phyloP scores from a whole-genome alignment of 192 early-diverging fungal genomes.

The Coemansia sp. region DNA sequence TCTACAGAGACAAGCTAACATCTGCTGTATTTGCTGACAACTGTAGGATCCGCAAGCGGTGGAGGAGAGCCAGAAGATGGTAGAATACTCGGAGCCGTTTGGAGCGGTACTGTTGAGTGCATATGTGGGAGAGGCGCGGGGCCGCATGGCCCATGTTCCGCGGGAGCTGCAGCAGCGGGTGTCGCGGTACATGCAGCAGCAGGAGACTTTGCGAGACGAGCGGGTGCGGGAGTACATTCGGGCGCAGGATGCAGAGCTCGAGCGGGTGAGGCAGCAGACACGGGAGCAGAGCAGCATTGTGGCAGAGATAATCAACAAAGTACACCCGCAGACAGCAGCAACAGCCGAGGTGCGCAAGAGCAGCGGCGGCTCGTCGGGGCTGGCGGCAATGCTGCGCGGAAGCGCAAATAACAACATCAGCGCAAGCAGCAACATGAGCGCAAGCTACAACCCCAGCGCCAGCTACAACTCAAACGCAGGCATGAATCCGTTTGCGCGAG shows the following conservation, averaged over 20 bases:
- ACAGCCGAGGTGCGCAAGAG: neutral
- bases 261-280: constrained; percentile 21
- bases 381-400: constrained; percentile 46
- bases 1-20: neutral
- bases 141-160: constrained; percentile 22
- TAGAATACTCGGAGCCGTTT: constrained; percentile 49
- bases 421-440: neutral
- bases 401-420: neutral
- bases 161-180: constrained; percentile 42
- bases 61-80: constrained; percentile 12
- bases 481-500: constrained; percentile 6
- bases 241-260: constrained; percentile 41
- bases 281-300: constrained; percentile 31
- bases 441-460: neutral
- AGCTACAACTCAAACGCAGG: neutral
- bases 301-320: constrained; percentile 24
- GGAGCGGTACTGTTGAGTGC: constrained; percentile 29
- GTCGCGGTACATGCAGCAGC: constrained; percentile 31
- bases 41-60: constrained; percentile 14
- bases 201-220: constrained; percentile 38
- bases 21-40: neutral
- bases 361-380: constrained; percentile 32
- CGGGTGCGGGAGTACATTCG: constrained; percentile 42
- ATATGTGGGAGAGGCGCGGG: constrained; percentile 3
- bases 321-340: constrained; percentile 21